Conservation (phyloP, 768 basidiomycete genomes). For the Leccinum obscurum region DNA sequence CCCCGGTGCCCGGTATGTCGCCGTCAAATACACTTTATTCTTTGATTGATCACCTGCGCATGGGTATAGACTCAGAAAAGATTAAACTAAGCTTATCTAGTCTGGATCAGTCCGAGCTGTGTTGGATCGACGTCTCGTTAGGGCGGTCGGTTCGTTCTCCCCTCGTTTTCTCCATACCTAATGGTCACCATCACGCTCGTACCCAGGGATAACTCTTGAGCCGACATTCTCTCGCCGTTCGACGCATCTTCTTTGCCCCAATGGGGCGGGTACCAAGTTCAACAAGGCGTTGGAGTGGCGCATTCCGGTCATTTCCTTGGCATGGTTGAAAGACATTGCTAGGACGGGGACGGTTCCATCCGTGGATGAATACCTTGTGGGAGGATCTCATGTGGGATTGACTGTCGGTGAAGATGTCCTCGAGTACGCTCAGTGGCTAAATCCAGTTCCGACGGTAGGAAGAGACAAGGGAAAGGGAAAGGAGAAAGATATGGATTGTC, state of each 20-base stretch:
- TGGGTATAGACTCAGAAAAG: slow-evolving; percentile 49
- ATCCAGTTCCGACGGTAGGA: slow-evolving; percentile 8
- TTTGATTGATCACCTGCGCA: not conserved
- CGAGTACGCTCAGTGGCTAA: slow-evolving; percentile 1
- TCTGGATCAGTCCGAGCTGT: slow-evolving; percentile 65
- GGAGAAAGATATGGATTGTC: slow-evolving; percentile 29
- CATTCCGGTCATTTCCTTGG: slow-evolving; percentile 66
- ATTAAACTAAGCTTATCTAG: slow-evolving; percentile 73
- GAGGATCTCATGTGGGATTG: slow-evolving; percentile 36
- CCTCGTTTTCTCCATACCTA: not conserved
- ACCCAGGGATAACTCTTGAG: slow-evolving; percentile 53
- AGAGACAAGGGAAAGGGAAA: slow-evolving; percentile 36
- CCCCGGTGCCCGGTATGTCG: slow-evolving; percentile 58
- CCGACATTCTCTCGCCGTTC: slow-evolving; percentile 62
- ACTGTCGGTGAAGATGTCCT: slow-evolving; percentile 35
- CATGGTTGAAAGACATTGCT: slow-evolving; percentile 68
- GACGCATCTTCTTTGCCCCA: slow-evolving; percentile 82
- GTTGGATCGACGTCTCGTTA: slow-evolving; percentile 48
- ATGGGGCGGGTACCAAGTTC: slow-evolving; percentile 68
- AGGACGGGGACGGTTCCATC: slow-evolving; percentile 48
- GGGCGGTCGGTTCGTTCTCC: slow-evolving; percentile 22
- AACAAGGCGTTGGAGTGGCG: slow-evolving; percentile 80
- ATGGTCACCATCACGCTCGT: slow-evolving; percentile 1
- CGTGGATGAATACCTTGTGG: slow-evolving; percentile 35
- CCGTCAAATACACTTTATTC: not conserved